These are phyloP conservation scores for Paramecium sexaurelia DNA, from an alignment of 73 alveolate species.

Conservation along the genomic window DNA sequence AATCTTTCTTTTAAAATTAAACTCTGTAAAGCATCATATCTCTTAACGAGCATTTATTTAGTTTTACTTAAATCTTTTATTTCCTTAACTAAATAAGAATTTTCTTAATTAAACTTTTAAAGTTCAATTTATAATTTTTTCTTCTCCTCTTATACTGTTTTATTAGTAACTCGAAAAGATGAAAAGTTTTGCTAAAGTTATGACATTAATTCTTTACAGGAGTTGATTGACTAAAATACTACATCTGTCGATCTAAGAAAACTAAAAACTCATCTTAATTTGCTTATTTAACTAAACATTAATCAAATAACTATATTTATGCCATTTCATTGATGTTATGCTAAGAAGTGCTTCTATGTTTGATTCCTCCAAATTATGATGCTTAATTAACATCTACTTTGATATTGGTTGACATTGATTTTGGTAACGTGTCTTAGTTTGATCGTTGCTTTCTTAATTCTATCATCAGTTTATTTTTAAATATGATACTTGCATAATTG, in stretches of 20 bases:
- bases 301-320: slow-evolving; percentile 33
- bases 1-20: neutral
- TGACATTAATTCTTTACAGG: neutral
- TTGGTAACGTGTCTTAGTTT: slow-evolving; percentile 29
- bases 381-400: neutral
- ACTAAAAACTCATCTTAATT: slow-evolving; percentile 5
- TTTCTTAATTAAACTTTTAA: neutral
- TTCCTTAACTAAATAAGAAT: neutral
- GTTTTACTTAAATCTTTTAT: slow-evolving; percentile 10
- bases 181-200: neutral
- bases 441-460: slow-evolving; percentile 25
- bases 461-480: neutral
- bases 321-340: slow-evolving; percentile 22
- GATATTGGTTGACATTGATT: neutral
- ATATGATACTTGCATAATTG: slow-evolving; percentile 25
- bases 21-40: slow-evolving; percentile 1
- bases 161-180: neutral
- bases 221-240: neutral
- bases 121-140: neutral
- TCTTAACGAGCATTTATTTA: neutral
- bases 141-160: neutral
- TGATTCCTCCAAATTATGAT: neutral
- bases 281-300: neutral
- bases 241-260: neutral
- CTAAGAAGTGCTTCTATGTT: slow-evolving; percentile 49